Conservation (phyloP, 139 green algal species). For the Chlorella vulgaris region DNA sequence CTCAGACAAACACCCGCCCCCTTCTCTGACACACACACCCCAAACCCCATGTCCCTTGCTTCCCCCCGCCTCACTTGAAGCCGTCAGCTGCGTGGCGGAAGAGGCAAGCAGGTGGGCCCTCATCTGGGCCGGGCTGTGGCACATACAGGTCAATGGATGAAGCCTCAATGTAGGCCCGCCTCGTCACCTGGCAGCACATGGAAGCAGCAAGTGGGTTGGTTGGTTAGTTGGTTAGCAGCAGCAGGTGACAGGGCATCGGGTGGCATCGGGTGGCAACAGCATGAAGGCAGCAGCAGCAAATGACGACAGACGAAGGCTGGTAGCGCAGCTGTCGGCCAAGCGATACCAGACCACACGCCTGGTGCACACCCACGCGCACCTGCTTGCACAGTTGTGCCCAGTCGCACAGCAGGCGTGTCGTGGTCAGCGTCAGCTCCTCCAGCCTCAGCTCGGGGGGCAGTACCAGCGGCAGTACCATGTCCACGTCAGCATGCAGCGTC, state of each 20-base stretch:
- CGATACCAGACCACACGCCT: not conserved
- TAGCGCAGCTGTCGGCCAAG: too few species aligned
- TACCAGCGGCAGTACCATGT: not conserved
- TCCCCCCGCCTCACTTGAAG: not conserved
- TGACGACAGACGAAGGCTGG: too few species aligned
- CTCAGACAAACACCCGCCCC: too few species aligned
- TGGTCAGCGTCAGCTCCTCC: not conserved
- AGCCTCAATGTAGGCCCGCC: not conserved
- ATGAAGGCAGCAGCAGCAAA: too few species aligned
- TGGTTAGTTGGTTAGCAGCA: too few species aligned
- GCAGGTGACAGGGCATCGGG: not conserved
- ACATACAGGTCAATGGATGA: conserved; percentile 11
- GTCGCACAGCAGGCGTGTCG: conserved; percentile 8
- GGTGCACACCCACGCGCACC: not conserved
- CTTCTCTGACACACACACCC: not conserved
- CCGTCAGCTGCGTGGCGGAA: not conserved
- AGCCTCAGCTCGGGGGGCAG: not conserved
- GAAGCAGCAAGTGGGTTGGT: too few species aligned
- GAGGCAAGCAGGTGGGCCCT: not conserved
- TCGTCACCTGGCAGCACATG: not conserved
- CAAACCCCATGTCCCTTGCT: not conserved
- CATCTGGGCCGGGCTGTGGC: not conserved
- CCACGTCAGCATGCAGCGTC: not conserved
- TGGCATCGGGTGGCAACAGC: not conserved
- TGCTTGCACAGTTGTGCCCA: conserved; percentile 18